A percentile compares a stretch with the other conserved stretches of the same genome.
Evolutionary conservation across 2,329 filamentous ascomycete species (phyloP).

Genomic region (Fusarium sp.): DNA sequence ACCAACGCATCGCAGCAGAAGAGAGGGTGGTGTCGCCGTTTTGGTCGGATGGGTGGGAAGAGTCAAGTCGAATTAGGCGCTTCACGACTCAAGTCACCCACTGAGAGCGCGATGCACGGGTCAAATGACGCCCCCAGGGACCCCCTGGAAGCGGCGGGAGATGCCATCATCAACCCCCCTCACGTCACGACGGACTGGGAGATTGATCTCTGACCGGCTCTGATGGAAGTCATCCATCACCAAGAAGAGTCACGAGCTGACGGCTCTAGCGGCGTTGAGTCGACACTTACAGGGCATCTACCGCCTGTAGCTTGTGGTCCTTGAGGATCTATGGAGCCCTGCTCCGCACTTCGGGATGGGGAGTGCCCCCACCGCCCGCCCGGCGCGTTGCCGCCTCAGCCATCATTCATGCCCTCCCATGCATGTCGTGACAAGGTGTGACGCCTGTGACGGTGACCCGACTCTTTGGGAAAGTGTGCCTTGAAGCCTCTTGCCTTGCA

Average conservation of each 20-base stretch:
- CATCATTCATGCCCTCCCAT: constrained; percentile 33
- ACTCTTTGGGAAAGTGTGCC: constrained; percentile 40
- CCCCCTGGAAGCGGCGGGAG: constrained; percentile 8
- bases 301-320: not conserved
- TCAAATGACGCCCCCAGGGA: constrained; percentile 42
- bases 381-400: constrained; percentile 41
- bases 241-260: constrained; percentile 42
- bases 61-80: constrained; percentile 35
- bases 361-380: constrained; percentile 4
- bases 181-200: constrained; percentile 18
- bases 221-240: constrained; percentile 32
- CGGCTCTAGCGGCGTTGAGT: constrained; percentile 32
- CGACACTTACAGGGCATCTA: constrained; percentile 23
- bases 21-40: constrained; percentile 26
- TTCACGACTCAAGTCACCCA: constrained; percentile 29
- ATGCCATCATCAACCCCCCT: constrained; percentile 12
- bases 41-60: constrained; percentile 9
- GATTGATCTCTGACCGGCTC: not conserved
- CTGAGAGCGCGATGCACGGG: constrained; percentile 32
- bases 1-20: constrained; percentile 21
- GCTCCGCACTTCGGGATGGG: not conserved
- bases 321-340: not conserved
- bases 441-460: constrained; percentile 41
- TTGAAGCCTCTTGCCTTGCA: constrained; percentile 26
- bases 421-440: constrained; percentile 37